Evolutionary conservation across 2,329 filamentous ascomycete species (phyloP).

Genomic region (Biscogniauxia sp.): DNA sequence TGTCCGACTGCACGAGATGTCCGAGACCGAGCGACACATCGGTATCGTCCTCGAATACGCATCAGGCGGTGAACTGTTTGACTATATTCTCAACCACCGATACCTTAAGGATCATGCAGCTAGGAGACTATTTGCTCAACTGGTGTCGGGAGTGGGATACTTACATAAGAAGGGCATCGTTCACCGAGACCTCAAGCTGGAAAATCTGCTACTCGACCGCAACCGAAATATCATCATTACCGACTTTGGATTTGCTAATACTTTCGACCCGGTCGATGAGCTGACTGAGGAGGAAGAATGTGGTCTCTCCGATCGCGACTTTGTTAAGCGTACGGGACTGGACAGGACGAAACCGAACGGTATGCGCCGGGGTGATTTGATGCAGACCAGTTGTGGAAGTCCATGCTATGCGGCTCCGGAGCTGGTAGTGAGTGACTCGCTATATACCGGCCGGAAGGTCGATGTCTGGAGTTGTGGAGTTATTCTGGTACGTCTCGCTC

Average conservation of each 20-base stretch:
- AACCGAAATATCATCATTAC: slow-evolving; percentile 99
- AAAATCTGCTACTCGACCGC: slow-evolving; percentile 90
- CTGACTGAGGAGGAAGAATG: slow-evolving; percentile 87
- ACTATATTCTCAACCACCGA: slow-evolving; percentile 95
- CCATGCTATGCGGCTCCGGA: slow-evolving; percentile 97
- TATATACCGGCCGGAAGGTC: slow-evolving; percentile 96
- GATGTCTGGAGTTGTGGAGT: slow-evolving; percentile 99
- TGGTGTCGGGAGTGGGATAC: slow-evolving; percentile 95
- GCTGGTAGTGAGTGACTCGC: slow-evolving; percentile 91
- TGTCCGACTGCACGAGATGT: slow-evolving; percentile 95
- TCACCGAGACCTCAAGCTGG: slow-evolving; percentile 92
- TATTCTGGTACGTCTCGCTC: slow-evolving; percentile 71
- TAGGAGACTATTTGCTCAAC: slow-evolving; percentile 86
- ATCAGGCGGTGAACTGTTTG: slow-evolving; percentile 94
- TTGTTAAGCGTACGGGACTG: slow-evolving; percentile 80
- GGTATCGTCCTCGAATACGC: slow-evolving; percentile 98
- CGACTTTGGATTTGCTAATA: slow-evolving; percentile 98
- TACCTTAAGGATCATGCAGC: slow-evolving; percentile 94
- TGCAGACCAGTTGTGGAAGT: slow-evolving; percentile 98
- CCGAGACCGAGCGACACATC: slow-evolving; percentile 94
- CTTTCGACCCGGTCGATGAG: slow-evolving; percentile 86
- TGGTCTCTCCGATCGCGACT: slow-evolving; percentile 81
- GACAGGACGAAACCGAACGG: slow-evolving; percentile 76
- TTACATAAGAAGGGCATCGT: slow-evolving; percentile 98
- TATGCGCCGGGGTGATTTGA: slow-evolving; percentile 82